Conservation (phyloP, 2,329 filamentous ascomycete genomes). For the Clarireedia monteithiana region DNA sequence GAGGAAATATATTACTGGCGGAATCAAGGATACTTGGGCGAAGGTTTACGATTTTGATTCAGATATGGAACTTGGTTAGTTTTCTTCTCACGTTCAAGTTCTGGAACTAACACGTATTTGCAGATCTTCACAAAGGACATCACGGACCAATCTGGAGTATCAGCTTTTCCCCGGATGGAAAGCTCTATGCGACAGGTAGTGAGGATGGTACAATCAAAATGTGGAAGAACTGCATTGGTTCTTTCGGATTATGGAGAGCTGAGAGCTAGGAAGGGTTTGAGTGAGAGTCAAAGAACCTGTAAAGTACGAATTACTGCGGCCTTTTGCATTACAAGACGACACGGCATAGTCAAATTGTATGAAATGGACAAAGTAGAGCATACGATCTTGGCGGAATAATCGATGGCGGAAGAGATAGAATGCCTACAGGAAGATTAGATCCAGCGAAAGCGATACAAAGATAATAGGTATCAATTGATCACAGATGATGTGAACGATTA, state of each 20-base stretch:
- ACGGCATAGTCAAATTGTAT: neutral
- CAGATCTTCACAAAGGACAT: constrained; percentile 91
- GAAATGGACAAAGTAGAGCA: too few relatives aligned
- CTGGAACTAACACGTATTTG: constrained; percentile 13
- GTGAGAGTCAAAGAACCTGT: neutral
- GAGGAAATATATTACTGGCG: constrained; percentile 80
- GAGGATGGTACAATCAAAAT: constrained; percentile 98
- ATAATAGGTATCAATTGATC: too few relatives aligned
- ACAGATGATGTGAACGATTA: too few relatives aligned
- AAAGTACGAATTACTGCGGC: neutral
- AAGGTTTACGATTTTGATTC: constrained; percentile 85
- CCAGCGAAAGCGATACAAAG: too few relatives aligned
- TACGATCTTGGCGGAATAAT: too few relatives aligned
- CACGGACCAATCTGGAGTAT: constrained; percentile 97
- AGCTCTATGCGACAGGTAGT: constrained; percentile 90
- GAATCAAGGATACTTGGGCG: constrained; percentile 93
- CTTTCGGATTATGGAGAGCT: constrained; percentile 50
- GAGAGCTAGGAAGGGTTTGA: neutral
- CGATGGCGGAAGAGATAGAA: too few relatives aligned
- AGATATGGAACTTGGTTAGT: constrained; percentile 65
- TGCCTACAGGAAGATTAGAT: too few relatives aligned
- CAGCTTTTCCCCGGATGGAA: constrained; percentile 89
- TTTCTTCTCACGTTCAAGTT: neutral
- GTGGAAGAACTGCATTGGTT: constrained; percentile 63
- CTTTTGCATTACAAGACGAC: constrained; percentile 14